Percentiles rank a stretch among this genome's conserved stretches.
Evolutionary conservation across 495 filamentous ascomycete genomes (phyloP).

Genomic region (Coniosporium apollinis): DNA sequence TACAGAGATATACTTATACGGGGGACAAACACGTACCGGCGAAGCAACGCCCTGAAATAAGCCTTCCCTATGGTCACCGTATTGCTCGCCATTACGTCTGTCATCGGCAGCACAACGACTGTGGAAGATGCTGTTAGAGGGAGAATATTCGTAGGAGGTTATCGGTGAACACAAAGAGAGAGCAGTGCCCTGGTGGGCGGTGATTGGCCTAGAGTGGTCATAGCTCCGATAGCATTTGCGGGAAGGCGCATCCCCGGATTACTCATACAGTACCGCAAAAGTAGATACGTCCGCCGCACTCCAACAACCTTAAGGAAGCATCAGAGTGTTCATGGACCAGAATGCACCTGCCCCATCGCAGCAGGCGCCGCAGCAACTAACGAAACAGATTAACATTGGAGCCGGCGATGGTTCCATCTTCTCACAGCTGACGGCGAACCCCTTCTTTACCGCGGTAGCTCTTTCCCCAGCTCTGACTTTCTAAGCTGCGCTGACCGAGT

Average conservation of each 20-base stretch:
- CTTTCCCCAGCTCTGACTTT: background rate
- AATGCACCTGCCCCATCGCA: conserved; percentile 8
- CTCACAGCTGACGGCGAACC: conserved; percentile 43
- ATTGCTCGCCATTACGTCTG: too few relatives aligned
- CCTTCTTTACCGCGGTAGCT: conserved; percentile 50
- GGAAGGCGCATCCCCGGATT: too few relatives aligned
- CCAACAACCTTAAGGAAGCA: background rate
- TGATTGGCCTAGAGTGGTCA: too few relatives aligned
- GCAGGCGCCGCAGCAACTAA: conserved; percentile 6
- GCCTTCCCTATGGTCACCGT: conserved; percentile 22
- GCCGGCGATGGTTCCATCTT: conserved; percentile 21
- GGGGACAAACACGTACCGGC: conserved; percentile 15
- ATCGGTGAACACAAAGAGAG: too few relatives aligned
- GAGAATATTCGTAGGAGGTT: too few relatives aligned
- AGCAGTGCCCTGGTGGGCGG: too few relatives aligned
- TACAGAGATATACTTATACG: background rate
- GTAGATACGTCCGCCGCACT: too few relatives aligned
- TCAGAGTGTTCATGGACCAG: conserved; percentile 12
- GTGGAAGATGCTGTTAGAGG: too few relatives aligned
- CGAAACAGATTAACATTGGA: conserved; percentile 6
- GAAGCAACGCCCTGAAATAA: conserved; percentile 24
- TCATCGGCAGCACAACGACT: too few relatives aligned
- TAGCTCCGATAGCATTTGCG: too few relatives aligned
- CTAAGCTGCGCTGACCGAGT: conserved; percentile 1
- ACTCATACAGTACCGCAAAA: too few relatives aligned